Evolutionary conservation across 208 protist species (phyloP).

Genomic region (Trypanosoma rangeli): DNA sequence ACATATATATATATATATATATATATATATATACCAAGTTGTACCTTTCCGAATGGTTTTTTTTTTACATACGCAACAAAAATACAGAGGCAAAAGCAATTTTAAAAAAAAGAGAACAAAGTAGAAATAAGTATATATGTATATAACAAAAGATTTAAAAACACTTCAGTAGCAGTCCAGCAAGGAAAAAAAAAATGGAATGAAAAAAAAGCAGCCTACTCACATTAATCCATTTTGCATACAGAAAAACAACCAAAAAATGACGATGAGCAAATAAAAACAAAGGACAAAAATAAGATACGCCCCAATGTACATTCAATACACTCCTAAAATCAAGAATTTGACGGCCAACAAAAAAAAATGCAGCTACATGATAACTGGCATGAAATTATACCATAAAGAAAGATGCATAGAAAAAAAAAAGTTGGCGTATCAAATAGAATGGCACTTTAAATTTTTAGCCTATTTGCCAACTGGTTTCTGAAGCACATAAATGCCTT

Average conservation of each 20-base stretch:
- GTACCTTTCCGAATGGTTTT: neutral
- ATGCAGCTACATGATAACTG: too few species aligned
- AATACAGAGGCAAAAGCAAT: constrained; percentile 1
- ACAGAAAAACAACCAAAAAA: too few species aligned
- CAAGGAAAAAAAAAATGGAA: neutral
- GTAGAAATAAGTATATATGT: constrained; percentile 3
- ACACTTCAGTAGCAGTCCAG: neutral
- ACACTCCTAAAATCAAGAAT: too few species aligned
- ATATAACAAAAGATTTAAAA: neutral
- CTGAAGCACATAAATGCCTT: constrained; percentile 20
- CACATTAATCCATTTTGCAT: too few species aligned
- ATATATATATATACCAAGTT: neutral
- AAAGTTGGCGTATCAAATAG: neutral
- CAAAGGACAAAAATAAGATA: too few species aligned
- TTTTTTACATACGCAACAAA: neutral
- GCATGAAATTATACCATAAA: too few species aligned
- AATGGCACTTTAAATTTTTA: neutral
- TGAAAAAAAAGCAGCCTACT: constrained; percentile 3
- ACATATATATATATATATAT: neutral
- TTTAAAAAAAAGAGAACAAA: constrained; percentile 18
- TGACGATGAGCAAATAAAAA: too few species aligned
- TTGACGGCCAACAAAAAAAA: neutral
- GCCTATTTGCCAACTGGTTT: constrained; percentile 6
- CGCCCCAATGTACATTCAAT: too few species aligned
- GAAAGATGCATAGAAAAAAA: too few species aligned